A percentile compares a stretch with the other conserved stretches of the same genome.
phyloP scores from a whole-genome alignment of 805 yeast species.

The Suhomyces xylopsoci region DNA sequence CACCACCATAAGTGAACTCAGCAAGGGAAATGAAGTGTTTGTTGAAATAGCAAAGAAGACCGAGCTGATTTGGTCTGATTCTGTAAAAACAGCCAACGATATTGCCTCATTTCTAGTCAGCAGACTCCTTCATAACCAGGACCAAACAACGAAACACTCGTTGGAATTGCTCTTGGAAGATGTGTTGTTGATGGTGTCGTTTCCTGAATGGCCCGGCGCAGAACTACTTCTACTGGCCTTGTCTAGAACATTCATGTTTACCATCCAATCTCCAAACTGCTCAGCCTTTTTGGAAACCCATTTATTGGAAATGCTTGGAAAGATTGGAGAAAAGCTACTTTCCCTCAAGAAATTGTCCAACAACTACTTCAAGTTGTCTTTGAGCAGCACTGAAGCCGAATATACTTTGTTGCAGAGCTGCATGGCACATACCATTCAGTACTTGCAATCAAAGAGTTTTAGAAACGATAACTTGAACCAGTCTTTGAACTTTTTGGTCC shows the following conservation, averaged over 20 bases:
- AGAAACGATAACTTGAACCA: slow-evolving; percentile 8
- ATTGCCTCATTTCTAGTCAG: slow-evolving; percentile 24
- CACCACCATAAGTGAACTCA: neutral
- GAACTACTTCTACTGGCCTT: slow-evolving; percentile 48
- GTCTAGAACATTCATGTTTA: slow-evolving; percentile 39
- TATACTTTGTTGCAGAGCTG: slow-evolving; percentile 1
- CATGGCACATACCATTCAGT: slow-evolving; percentile 12
- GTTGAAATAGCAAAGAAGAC: neutral
- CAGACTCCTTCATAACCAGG: slow-evolving; percentile 21
- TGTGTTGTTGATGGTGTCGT: slow-evolving; percentile 43
- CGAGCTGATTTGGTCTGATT: neutral
- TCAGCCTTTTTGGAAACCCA: slow-evolving; percentile 45
- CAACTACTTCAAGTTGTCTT: slow-evolving; percentile 6
- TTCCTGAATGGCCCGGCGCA: slow-evolving; percentile 64
- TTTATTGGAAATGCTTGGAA: slow-evolving; percentile 60
- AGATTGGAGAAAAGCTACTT: slow-evolving; percentile 52
- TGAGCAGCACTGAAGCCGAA: slow-evolving; percentile 6
- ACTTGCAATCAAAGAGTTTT: slow-evolving; percentile 11
- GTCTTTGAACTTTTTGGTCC: slow-evolving; percentile 13
- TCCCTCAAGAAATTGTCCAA: slow-evolving; percentile 23
- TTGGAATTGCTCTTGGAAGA: slow-evolving; percentile 60
- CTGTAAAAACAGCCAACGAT: slow-evolving; percentile 15
- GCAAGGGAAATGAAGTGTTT: neutral
- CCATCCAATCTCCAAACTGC: slow-evolving; percentile 38
- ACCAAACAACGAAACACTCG: slow-evolving; percentile 27